Percentiles rank a stretch among this genome's conserved stretches.
These are phyloP conservation scores for Zizania latifolia DNA, from an alignment of 176 grass and related monocot genomes.

Conservation along the genomic window DNA sequence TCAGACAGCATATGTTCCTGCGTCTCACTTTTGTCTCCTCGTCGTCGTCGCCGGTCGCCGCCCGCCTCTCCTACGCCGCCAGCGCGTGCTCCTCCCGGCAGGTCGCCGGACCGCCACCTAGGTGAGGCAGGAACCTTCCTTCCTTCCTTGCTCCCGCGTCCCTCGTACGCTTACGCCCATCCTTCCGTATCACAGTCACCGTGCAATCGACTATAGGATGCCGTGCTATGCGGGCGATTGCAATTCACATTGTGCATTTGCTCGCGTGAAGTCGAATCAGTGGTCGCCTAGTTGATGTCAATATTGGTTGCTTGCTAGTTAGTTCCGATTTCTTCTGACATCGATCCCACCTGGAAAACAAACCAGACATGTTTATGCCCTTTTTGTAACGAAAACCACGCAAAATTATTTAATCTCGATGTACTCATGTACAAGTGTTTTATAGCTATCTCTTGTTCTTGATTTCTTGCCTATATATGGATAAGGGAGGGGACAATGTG, in stretches of 20 bases:
- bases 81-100: background rate
- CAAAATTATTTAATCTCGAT: no score
- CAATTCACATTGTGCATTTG: conserved; percentile 12
- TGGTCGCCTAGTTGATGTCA: background rate
- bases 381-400: no score
- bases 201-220: background rate
- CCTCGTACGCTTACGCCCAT: background rate
- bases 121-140: background rate
- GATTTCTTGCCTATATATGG: background rate
- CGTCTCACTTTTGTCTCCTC: background rate
- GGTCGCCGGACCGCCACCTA: background rate
- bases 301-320: background rate
- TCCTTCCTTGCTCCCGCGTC: background rate
- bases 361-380: background rate
- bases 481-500: background rate
- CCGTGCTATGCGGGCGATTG: background rate
- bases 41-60: background rate
- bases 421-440: no score
- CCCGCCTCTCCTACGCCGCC: background rate
- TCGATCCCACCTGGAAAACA: background rate
- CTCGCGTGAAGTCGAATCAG: background rate
- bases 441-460: background rate
- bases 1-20: background rate
- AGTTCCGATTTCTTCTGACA: background rate
- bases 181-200: no score